A percentile compares a stretch with the other conserved stretches of the same genome.
Conservation (phyloP, 2,329 filamentous ascomycete species). For the Beauveria caledonica region DNA sequence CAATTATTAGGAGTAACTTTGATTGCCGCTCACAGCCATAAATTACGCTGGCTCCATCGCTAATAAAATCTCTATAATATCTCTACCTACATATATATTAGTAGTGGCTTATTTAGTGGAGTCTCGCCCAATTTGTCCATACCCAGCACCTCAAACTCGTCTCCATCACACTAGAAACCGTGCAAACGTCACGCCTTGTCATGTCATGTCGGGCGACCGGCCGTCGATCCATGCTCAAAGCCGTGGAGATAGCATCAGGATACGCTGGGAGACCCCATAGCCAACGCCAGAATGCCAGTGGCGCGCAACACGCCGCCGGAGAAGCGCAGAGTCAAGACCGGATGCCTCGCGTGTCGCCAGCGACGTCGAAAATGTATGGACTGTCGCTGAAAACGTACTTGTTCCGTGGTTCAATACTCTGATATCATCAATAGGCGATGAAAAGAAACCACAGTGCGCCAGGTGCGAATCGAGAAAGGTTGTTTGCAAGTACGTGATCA, state of each 20-base stretch:
- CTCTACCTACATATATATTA: no score
- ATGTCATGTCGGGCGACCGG: background rate
- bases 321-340: slow-evolving; percentile 17
- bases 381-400: no score
- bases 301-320: slow-evolving; percentile 14
- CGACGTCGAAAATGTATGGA: slow-evolving; percentile 16
- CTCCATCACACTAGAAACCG: background rate
- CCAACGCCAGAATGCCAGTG: slow-evolving; percentile 12
- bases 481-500: slow-evolving; percentile 12
- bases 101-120: background rate
- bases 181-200: background rate
- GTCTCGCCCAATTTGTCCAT: background rate
- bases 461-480: slow-evolving; percentile 14
- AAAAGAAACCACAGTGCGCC: slow-evolving; percentile 15
- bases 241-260: no score
- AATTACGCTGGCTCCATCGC: background rate
- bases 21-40: background rate
- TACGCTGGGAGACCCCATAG: no score
- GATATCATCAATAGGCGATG: slow-evolving; percentile 11
- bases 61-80: no score
- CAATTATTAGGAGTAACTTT: no score
- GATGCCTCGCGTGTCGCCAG: slow-evolving; percentile 15
- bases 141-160: background rate
- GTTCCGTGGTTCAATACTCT: no score
- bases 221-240: no score